Percentiles rank a stretch among this genome's conserved stretches.
phyloP scores from a whole-genome alignment of 139 green algal species.

The Zygnema cylindricum region DNA sequence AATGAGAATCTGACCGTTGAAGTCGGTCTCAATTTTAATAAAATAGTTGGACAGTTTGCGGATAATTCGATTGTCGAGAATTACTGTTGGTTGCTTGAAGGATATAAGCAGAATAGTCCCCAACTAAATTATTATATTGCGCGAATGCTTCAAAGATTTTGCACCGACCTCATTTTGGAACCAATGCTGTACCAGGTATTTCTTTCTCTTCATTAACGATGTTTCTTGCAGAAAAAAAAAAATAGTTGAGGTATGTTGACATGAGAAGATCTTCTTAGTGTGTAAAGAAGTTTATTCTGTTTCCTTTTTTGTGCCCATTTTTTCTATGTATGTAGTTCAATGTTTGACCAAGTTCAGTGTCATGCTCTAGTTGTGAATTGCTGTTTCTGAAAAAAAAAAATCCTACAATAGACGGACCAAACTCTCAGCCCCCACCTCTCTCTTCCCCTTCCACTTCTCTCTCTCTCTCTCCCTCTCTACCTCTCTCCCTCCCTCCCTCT shows the following conservation, averaged over 20 bases:
- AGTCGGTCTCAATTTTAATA: background rate
- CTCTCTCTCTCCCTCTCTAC: background rate
- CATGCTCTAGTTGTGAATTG: no score
- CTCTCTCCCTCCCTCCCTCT: background rate
- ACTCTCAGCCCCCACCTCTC: background rate
- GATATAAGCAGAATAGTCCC: background rate
- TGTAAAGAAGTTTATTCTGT: no score
- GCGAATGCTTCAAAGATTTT: constrained; percentile 9
- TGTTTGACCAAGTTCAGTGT: no score
- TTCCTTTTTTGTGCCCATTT: no score
- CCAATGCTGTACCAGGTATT: constrained; percentile 40
- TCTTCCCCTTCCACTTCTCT: background rate
- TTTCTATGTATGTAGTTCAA: no score
- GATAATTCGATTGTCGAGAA: constrained; percentile 16
- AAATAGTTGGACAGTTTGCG: background rate
- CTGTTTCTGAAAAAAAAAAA: no score
- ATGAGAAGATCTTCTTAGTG: background rate
- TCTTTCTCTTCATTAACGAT: background rate
- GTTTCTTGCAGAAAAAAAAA: background rate
- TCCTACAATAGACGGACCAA: background rate
- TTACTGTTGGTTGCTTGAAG: constrained; percentile 2
- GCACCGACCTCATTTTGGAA: constrained; percentile 17
- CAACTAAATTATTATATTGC: constrained; percentile 13
- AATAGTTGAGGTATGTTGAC: background rate
- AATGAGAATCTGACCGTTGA: constrained; percentile 8